phyloP scores from a whole-genome alignment of 2,329 filamentous ascomycete genomes.

The Fusarium camptoceras region DNA sequence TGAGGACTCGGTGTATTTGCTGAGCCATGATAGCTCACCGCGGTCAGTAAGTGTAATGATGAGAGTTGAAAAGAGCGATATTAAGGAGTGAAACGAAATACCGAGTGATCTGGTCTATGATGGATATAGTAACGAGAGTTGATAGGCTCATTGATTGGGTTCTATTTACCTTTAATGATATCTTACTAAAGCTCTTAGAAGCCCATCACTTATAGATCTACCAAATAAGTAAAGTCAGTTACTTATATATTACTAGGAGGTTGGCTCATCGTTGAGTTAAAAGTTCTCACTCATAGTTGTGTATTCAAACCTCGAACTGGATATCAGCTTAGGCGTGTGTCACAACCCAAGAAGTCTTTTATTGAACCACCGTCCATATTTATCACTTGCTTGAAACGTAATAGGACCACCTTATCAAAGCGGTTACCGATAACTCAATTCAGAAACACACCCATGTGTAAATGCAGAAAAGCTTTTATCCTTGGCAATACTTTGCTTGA shows the following conservation, averaged over 20 bases:
- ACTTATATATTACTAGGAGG: not conserved
- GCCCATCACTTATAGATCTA: not conserved
- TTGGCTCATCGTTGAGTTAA: not conserved
- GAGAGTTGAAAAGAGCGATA: not conserved
- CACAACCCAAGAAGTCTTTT: not conserved
- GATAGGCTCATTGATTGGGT: not conserved
- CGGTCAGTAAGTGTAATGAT: not conserved
- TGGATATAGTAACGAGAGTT: not conserved
- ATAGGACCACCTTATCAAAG: not conserved
- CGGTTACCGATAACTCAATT: not conserved
- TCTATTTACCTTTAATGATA: not conserved
- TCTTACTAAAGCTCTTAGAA: not conserved
- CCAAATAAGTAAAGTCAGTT: not conserved
- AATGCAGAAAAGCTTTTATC: slow-evolving; percentile 4
- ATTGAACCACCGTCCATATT: not conserved
- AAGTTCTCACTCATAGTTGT: not conserved
- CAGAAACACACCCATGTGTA: not conserved
- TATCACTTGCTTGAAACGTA: not conserved
- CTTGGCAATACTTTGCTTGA: not conserved
- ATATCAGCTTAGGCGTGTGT: not conserved
- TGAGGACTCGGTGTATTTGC: slow-evolving; percentile 1
- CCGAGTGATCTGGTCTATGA: not conserved
- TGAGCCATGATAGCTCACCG: not conserved
- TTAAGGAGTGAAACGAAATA: not conserved
- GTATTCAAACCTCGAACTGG: not conserved